These are phyloP conservation scores for Fusarium sp. DNA, from an alignment of 2,329 filamentous ascomycete genomes.

Conservation along the genomic window DNA sequence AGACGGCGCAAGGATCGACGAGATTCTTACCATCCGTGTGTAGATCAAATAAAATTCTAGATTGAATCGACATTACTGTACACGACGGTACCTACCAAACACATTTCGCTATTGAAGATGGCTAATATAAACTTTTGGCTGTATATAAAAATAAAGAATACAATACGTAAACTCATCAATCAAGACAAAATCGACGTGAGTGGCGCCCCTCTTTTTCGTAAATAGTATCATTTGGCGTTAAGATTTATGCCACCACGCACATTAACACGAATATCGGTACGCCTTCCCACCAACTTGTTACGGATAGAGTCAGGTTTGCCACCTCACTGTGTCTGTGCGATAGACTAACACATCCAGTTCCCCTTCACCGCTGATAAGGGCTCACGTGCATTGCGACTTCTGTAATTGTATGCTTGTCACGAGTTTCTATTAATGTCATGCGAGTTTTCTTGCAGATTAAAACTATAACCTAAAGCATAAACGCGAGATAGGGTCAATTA, in stretches of 20 bases:
- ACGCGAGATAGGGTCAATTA: conserved; percentile 14
- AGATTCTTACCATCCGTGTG: conserved; percentile 5
- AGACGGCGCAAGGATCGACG: conserved; percentile 19
- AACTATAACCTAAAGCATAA: conserved; percentile 13
- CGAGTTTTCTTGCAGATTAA: conserved; percentile 18
- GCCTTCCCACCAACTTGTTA: neutral
- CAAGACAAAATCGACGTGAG: conserved; percentile 15
- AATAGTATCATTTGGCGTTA: conserved; percentile 23
- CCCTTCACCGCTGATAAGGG: conserved; percentile 30
- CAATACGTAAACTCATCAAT: neutral
- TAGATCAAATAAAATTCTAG: neutral
- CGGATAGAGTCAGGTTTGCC: conserved; percentile 9
- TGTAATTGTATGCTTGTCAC: conserved; percentile 3
- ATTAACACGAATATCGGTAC: conserved; percentile 10
- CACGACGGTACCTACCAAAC: neutral
- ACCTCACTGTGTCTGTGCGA: conserved; percentile 30
- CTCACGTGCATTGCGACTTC: conserved; percentile 12
- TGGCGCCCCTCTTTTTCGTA: conserved; percentile 23
- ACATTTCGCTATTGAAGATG: neutral
- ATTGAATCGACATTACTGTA: conserved; percentile 3
- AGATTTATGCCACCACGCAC: conserved; percentile 31
- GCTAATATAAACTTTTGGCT: conserved; percentile 7
- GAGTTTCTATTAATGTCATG: conserved; percentile 31
- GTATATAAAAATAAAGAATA: neutral
- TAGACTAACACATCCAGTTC: conserved; percentile 2